Evolutionary conservation across 1,284 basidiomycete genomes (phyloP), one percentile per base, ranked within the genome.

Genomic region (Meripilus lineatus): DNA sequence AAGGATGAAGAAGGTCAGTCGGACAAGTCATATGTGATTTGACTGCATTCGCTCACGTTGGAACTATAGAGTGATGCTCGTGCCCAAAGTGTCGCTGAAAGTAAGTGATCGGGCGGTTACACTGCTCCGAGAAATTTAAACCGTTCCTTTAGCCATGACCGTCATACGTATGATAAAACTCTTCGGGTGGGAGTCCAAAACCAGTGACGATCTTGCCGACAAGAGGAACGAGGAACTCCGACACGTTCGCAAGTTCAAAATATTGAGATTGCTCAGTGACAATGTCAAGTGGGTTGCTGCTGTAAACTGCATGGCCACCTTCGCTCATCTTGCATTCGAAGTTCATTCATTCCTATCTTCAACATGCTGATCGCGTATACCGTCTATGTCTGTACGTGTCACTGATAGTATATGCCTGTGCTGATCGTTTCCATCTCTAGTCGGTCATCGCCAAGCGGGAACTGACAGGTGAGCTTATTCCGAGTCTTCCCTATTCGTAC

Each of bases 331-430:
- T 44, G 42, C 14, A 25, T n/a, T 18, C 47, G 49, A 49, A 84
- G 81, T 58, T 75, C 70, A 48, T 39, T 79, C 32, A 75, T 88
- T 30, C 84, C 87, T 0, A 64, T 84, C 4, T 49, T 80, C 26
- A 80, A 78, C 13, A 89, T 88, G 75, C 57, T 80, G 30, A 70
- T 72, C 15, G 85, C 85, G 0, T 89, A 80, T 58, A 71, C 74
- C 5, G 74, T 77, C 25, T 85, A 77, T 55, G 65, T 68, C 45
- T 41, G 64, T 54, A 17, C 2, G 2, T 6, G 10, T 15, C 21
- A 21, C 3, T n/a, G 34, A 23, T 15, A 30, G 20, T 49, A 26
- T 11, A 30, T 44, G 15, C 17, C 24, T 34, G 5, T 15, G 32
- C 18, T 21, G 32, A 41, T 34, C 20, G 38, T 18, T 18, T 32